Evolutionary conservation across 2,329 filamentous ascomycete species (phyloP).

Genomic region (Didymella keratinophila): DNA sequence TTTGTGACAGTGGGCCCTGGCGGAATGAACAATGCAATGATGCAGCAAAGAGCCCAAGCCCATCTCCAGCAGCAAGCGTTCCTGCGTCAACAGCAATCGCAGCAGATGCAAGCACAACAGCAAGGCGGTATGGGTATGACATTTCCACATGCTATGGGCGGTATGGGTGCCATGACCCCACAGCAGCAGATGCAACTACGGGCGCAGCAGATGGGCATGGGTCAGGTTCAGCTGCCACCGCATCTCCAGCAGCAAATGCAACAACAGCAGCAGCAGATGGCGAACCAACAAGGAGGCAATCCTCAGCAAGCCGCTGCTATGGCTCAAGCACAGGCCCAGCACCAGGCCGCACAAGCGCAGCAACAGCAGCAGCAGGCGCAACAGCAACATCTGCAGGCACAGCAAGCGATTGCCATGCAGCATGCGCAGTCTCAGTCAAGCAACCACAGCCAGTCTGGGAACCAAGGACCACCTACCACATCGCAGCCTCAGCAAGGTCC

Average conservation of each 20-base stretch:
- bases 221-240: conserved; percentile 37
- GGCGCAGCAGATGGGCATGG: conserved; percentile 38
- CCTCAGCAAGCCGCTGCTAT: conserved; percentile 53
- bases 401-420: conserved; percentile 56
- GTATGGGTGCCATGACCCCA: conserved; percentile 59
- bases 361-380: conserved; percentile 52
- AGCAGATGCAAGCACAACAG: conserved; percentile 63
- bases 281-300: conserved; percentile 47
- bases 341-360: conserved; percentile 54
- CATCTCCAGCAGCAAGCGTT: conserved; percentile 55
- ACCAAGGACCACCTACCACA: conserved; percentile 48
- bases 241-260: conserved; percentile 57
- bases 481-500: conserved; percentile 49
- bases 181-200: conserved; percentile 47
- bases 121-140: conserved; percentile 60
- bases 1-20: conserved; percentile 47
- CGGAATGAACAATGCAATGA: conserved; percentile 47
- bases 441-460: conserved; percentile 56
- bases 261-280: conserved; percentile 56
- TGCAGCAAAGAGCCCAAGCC: conserved; percentile 51
- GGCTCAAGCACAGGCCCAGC: conserved; percentile 56
- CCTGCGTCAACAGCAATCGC: conserved; percentile 61
- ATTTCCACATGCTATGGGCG: conserved; percentile 63
- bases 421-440: conserved; percentile 59
- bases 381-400: conserved; percentile 53